These are phyloP conservation scores for Sarcodon sp. DNA, from an alignment of 768 basidiomycete genomes.

Conservation along the genomic window DNA sequence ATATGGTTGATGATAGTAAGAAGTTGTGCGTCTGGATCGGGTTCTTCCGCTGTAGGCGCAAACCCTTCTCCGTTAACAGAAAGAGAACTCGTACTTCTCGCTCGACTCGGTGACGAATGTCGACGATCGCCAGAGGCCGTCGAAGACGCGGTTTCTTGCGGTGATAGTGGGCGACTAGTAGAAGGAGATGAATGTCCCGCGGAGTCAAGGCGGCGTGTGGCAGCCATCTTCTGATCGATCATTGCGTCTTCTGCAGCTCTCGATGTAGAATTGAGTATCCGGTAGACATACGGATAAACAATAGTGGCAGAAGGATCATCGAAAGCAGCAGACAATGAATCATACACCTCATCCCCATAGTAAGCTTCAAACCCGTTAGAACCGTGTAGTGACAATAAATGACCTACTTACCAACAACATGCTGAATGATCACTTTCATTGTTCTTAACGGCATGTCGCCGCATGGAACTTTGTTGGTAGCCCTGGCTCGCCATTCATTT, in stretches of 20 bases:
- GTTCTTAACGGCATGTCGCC: constrained; percentile 97
- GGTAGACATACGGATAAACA: constrained; percentile 90
- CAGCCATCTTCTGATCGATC: constrained; percentile 5
- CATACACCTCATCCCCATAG: constrained; percentile 83
- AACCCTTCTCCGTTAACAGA: constrained; percentile 42
- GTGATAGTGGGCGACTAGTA: constrained; percentile 61
- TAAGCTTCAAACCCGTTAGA: constrained; percentile 36
- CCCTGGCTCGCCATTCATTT: constrained; percentile 90
- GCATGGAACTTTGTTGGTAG: constrained; percentile 83
- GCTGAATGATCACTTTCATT: constrained; percentile 97
- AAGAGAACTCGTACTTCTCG: constrained; percentile 56
- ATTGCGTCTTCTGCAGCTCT: constrained; percentile 25
- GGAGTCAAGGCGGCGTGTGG: constrained; percentile 17
- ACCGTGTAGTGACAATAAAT: constrained; percentile 1
- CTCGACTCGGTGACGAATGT: constrained; percentile 47
- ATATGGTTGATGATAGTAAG: constrained; percentile 77
- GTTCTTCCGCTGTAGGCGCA: constrained; percentile 52
- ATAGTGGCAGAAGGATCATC: constrained; percentile 97
- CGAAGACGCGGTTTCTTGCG: constrained; percentile 45
- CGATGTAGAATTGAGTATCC: constrained; percentile 67
- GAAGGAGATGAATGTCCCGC: constrained; percentile 41
- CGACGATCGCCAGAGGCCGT: constrained; percentile 27
- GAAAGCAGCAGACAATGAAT: constrained; percentile 79
- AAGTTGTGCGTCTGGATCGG: constrained; percentile 78
- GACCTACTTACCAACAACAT: constrained; percentile 73